Conservation (phyloP, 257 asterid species). For the Solanum bulbocastanum region DNA sequence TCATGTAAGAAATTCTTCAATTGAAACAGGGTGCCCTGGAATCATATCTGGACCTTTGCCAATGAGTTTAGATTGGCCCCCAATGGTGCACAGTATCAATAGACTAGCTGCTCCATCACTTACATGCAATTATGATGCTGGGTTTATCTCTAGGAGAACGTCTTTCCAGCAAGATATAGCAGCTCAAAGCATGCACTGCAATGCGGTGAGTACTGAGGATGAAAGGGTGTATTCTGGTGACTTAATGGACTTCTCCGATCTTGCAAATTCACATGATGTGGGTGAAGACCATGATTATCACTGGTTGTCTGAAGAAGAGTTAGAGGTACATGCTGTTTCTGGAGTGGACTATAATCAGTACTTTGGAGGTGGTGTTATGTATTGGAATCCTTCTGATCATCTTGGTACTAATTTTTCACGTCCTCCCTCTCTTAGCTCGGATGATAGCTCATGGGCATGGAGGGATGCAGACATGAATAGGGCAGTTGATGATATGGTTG, state of each 20-base stretch:
- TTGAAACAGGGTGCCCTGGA: constrained; percentile 57
- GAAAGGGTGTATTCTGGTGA: constrained; percentile 67
- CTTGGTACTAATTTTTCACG: constrained; percentile 82
- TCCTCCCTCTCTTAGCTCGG: constrained; percentile 99
- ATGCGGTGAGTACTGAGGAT: constrained; percentile 64
- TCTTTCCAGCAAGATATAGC: constrained; percentile 56
- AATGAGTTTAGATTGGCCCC: constrained; percentile 92
- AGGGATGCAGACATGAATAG: constrained; percentile 92
- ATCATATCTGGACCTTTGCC: constrained; percentile 58
- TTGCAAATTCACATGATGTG: constrained; percentile 50
- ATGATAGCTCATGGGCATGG: constrained; percentile 99
- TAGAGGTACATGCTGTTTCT: constrained; percentile 66
- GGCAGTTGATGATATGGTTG: constrained; percentile 99
- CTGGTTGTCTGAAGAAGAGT: constrained; percentile 97
- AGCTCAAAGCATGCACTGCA: constrained; percentile 42
- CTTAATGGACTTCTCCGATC: constrained; percentile 49
- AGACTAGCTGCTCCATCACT: constrained; percentile 58
- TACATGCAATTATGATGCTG: constrained; percentile 78
- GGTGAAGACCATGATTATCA: constrained; percentile 76
- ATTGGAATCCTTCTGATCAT: constrained; percentile 92
- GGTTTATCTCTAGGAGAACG: constrained; percentile 73
- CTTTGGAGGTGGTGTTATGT: constrained; percentile 99
- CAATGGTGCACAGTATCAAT: constrained; percentile 58
- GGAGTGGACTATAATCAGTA: constrained; percentile 85
- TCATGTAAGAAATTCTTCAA: constrained; percentile 56